Percentiles rank a stretch among this genome's conserved stretches.
Conservation (phyloP, 2,329 filamentous ascomycete species). For the Cytospora piceae region DNA sequence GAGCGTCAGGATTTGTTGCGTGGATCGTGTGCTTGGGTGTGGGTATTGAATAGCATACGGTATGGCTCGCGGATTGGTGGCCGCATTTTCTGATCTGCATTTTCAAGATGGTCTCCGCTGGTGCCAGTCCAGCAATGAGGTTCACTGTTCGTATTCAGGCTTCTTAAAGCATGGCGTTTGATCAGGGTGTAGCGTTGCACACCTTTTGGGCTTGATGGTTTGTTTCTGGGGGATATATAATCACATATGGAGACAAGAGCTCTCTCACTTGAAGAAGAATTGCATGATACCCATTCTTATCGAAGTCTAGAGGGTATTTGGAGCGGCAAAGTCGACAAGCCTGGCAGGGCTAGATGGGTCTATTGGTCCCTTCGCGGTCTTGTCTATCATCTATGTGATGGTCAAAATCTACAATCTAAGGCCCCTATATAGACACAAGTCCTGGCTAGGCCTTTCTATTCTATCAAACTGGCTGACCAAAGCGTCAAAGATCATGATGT, state of each 20-base stretch:
- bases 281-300: slow-evolving; percentile 24
- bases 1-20: too few relatives aligned
- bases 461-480: background rate
- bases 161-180: background rate
- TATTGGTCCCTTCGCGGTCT: background rate
- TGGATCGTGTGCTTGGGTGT: too few relatives aligned
- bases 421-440: background rate
- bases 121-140: too few relatives aligned
- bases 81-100: too few relatives aligned
- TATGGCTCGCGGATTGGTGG: background rate
- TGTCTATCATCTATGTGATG: background rate
- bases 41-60: background rate
- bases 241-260: background rate
- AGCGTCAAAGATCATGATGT: background rate
- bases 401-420: background rate
- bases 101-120: too few relatives aligned
- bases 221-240: background rate
- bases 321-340: background rate
- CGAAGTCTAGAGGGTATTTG: background rate
- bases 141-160: background rate
- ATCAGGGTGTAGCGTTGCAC: too few relatives aligned
- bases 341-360: background rate
- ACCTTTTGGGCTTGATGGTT: background rate
- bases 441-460: background rate
- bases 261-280: slow-evolving; percentile 11